Evolutionary conservation across 305 asterid species (phyloP), one percentile per base, ranked within the genome.

Genomic region (Plantago lanceolata): DNA sequence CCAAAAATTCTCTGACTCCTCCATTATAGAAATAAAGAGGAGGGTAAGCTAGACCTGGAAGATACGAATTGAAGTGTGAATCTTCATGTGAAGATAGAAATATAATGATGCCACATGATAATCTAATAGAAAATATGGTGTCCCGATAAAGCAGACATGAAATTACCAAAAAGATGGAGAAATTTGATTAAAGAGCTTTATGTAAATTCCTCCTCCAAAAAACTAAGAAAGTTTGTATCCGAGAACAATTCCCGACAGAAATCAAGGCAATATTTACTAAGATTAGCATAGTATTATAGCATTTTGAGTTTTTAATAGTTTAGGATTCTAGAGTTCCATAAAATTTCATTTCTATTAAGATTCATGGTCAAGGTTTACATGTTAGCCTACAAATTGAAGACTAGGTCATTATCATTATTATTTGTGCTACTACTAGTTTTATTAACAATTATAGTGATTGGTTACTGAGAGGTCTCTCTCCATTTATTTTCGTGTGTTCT

Each of bases 11-110:
- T 53, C 84, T 69, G 19, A 88, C 89, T 71, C 96, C 96, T 70
- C 96, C 96, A 76, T 79, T 88, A 64, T 85, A 88, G 75, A 88
- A 88, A 79, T 88, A 88, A 63, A 88, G 86, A 45, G 96, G 89
- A 68, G 96, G 95, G 68, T 77, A 82, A 72, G 96, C 96, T 57
- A 88, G 82, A 66, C 96, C 96, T 88, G 72, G 66, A 74, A 72
- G 66, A 66, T 48, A 64, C 35, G 35, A 47, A 19, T 50, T 52
- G 35, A 65, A 55, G 62, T 63, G 53, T 48, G 53, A 66, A 66
- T 20, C 31, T 37, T 58, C 40, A 7, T 19, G 35, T 33, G 47
- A 31, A 48, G 19, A 62, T 66, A 57, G 31, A 56, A 24, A 71
- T 9, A 19, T 28, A 45, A 61, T 16, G 4, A 37, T 17, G 33